Base-by-base conservation (phyloP, 805 yeast genomes). In the Sugiyamaella americana region DNA sequence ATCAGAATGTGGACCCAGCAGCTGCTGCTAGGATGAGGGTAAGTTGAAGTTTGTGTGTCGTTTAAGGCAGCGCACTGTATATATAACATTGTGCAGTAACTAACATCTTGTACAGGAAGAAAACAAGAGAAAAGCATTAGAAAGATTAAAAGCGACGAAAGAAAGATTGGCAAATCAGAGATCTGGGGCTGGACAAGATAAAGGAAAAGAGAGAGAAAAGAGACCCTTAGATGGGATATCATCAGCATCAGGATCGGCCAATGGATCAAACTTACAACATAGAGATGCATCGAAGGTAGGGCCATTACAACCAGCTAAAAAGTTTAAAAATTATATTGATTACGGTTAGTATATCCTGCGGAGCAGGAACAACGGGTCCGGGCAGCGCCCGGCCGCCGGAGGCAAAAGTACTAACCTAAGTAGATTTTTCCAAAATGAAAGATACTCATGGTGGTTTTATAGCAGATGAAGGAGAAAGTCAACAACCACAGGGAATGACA, bases 381-480 rank as follows among this genome's bases (percentile, higher is more conserved):
- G n/a, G n/a, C n/a, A n/a, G n/a, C n/a, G n/a, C n/a, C n/a, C n/a
- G n/a, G n/a, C n/a, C n/a, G n/a, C n/a, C n/a, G n/a, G n/a, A n/a
- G 19, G 4, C n/a, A 10, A 37, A 23, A 5, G 16, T 37, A 4
- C 21, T 19, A 16, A 22, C 6, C 11, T 10, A 13, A 80, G 13
- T 26, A 26, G 97, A 93, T 65, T 77, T 93, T 55, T 77, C 97
- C 2, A 84, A 87, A n/a, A 84, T 94, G 87, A 77, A 78, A 52
- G 96, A 93, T 57, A 70, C 84, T 1, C 75, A 76, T 58, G 98
- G 97, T 56, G 99, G 99, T 19, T 89, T 81, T 60, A 70, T 89
- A 52, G 60, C 67, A 0, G 76, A 72, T 11, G 73, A 68, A 55
- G 38, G n/a, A 10, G 62, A 59, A 41, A 53, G 48, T 16, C 60